Conservation (phyloP, 805 yeast species). For the Candida boidinii region DNA sequence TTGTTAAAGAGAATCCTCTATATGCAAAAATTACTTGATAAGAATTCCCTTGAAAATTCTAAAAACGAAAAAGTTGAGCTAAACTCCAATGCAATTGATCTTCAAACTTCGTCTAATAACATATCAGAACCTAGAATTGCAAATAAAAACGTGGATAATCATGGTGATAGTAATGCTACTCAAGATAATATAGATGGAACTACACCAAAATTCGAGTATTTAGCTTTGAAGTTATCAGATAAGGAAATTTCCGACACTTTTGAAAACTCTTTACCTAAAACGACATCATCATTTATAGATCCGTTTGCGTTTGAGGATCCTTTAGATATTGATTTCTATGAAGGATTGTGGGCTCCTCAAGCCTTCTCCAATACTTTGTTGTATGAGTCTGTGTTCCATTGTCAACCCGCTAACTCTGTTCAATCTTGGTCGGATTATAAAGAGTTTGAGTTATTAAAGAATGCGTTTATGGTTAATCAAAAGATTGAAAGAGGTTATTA, state of each 20-base stretch:
- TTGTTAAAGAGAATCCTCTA: slow-evolving; percentile 65
- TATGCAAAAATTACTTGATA: slow-evolving; percentile 56
- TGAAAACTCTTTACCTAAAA: slow-evolving; percentile 26
- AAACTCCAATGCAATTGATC: no score
- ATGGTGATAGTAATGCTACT: background rate
- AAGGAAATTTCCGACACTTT: slow-evolving; percentile 32
- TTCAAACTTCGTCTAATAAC: background rate
- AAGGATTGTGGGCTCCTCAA: slow-evolving; percentile 75
- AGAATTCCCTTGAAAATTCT: no score
- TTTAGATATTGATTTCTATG: slow-evolving; percentile 67
- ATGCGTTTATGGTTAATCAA: slow-evolving; percentile 39
- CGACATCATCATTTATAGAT: slow-evolving; percentile 46
- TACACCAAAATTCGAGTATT: slow-evolving; percentile 3
- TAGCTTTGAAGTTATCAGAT: slow-evolving; percentile 31
- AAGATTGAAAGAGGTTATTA: slow-evolving; percentile 6
- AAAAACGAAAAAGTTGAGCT: background rate
- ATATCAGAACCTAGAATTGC: background rate
- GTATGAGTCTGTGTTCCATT: slow-evolving; percentile 78
- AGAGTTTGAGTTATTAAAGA: slow-evolving; percentile 48
- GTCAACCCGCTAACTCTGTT: slow-evolving; percentile 94
- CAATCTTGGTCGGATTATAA: slow-evolving; percentile 85
- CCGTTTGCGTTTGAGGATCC: slow-evolving; percentile 92
- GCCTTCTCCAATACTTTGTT: slow-evolving; percentile 80
- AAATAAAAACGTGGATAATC: background rate
- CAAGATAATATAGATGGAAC: background rate